Conservation (phyloP, 495 filamentous ascomycete species). For the Pyrenula aspistea region DNA sequence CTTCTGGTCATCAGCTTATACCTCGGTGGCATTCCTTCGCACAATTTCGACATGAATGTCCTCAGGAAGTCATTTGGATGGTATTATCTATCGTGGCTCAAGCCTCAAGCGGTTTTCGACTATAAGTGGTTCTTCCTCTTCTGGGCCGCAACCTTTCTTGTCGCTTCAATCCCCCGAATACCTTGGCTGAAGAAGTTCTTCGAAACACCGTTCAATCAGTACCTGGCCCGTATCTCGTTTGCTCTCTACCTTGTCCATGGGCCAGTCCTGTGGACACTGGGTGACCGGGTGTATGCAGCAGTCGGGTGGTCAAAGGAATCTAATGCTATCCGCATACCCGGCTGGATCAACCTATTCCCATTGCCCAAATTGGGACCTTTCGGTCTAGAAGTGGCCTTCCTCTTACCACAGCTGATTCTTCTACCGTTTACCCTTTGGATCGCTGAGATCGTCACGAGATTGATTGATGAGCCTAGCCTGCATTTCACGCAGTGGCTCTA, state of each 20-base stretch:
- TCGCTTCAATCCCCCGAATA: slow-evolving; percentile 18
- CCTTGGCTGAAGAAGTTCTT: slow-evolving; percentile 21
- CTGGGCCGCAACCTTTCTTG: slow-evolving; percentile 28
- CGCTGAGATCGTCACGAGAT: slow-evolving; percentile 41
- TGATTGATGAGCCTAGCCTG: slow-evolving; percentile 45
- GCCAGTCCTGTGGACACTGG: slow-evolving; percentile 28
- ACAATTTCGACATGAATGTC: slow-evolving; percentile 5
- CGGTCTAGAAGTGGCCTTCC: slow-evolving; percentile 40
- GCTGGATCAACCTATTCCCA: slow-evolving; percentile 32
- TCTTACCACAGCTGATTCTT: slow-evolving; percentile 38
- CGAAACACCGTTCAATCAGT: slow-evolving; percentile 29
- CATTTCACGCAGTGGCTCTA: slow-evolving; percentile 42
- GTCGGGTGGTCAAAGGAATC: slow-evolving; percentile 31
- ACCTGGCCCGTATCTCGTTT: slow-evolving; percentile 40
- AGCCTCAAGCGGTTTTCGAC: slow-evolving; percentile 18
- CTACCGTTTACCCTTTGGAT: slow-evolving; percentile 43
- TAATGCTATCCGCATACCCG: slow-evolving; percentile 20
- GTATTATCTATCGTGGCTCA: slow-evolving; percentile 13
- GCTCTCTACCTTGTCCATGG: slow-evolving; percentile 44
- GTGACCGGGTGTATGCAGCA: slow-evolving; percentile 36
- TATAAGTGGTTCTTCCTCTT: slow-evolving; percentile 17
- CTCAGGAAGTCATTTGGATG: slow-evolving; percentile 14
- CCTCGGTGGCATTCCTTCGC: slow-evolving; percentile 14
- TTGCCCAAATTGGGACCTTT: slow-evolving; percentile 36
- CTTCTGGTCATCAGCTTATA: slow-evolving; percentile 27